Conservation (phyloP, 139 green algal species). For the Coelastrella sp. region DNA sequence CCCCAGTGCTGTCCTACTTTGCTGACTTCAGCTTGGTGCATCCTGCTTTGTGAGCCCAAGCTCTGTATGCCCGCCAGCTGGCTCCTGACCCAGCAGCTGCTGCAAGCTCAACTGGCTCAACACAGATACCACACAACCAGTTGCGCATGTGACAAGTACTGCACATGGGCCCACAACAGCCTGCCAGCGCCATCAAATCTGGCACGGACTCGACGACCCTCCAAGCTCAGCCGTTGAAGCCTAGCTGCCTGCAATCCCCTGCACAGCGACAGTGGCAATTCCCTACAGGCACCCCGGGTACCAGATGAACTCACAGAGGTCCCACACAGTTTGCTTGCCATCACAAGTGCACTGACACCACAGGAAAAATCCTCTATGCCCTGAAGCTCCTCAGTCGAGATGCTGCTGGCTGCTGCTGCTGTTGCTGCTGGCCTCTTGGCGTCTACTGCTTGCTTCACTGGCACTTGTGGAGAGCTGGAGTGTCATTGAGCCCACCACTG, state of each 20-base stretch:
- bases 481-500: no score
- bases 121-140: not conserved
- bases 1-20: no score
- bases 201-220: not conserved
- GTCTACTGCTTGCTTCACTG: not conserved
- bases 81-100: no score
- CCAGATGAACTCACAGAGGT: not conserved
- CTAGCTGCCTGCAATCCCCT: not conserved
- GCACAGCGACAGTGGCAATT: no score
- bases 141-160: not conserved
- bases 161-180: not conserved
- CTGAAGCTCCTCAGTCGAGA: not conserved
- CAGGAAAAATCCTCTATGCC: not conserved
- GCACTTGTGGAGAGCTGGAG: no score
- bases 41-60: no score
- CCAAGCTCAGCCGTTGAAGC: not conserved
- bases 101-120: no score
- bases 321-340: not conserved
- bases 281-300: not conserved
- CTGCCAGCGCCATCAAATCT: not conserved
- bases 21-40: no score
- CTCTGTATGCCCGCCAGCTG: no score
- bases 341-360: not conserved
- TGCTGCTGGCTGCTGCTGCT: not conserved
- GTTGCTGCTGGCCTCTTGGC: conserved; percentile 2